These are phyloP conservation scores for Claviceps cyperi DNA, from an alignment of 2,329 filamentous ascomycete species.

Conservation along the genomic window DNA sequence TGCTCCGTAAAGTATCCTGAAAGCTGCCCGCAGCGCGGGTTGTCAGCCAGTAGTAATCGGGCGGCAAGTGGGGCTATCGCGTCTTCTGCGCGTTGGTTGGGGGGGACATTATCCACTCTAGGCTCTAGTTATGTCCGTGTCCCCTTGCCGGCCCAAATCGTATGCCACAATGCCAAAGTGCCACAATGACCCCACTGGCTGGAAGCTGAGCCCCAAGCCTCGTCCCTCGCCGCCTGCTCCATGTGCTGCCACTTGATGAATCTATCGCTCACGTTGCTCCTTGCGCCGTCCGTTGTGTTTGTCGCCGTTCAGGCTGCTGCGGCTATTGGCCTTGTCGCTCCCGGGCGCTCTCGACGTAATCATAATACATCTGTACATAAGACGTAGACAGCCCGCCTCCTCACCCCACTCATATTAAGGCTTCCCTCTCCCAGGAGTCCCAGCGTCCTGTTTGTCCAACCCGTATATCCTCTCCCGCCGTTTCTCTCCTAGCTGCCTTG, in stretches of 20 bases:
- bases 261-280: not conserved
- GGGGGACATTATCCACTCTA: too few relatives aligned
- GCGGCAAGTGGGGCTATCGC: too few relatives aligned
- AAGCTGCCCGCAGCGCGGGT: too few relatives aligned
- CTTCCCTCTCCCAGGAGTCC: slow-evolving; percentile 5
- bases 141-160: too few relatives aligned
- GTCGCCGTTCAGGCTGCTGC: too few relatives aligned
- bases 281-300: not conserved
- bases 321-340: not conserved
- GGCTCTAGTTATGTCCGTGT: too few relatives aligned
- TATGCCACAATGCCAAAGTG: too few relatives aligned
- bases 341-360: not conserved
- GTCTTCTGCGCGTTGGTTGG: too few relatives aligned
- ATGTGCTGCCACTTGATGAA: not conserved
- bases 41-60: too few relatives aligned
- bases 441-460: not conserved
- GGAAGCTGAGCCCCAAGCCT: slow-evolving; percentile 12
- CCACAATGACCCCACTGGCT: slow-evolving; percentile 1
- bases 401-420: slow-evolving; percentile 6
- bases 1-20: too few relatives aligned
- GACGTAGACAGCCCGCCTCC: slow-evolving; percentile 5
- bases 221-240: not conserved
- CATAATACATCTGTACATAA: not conserved
- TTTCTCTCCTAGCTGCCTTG: slow-evolving; percentile 3
- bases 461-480: slow-evolving; percentile 2